Evolutionary conservation across 495 filamentous ascomycete genomes (phyloP).

Genomic region (Lophiostoma macrostomum): DNA sequence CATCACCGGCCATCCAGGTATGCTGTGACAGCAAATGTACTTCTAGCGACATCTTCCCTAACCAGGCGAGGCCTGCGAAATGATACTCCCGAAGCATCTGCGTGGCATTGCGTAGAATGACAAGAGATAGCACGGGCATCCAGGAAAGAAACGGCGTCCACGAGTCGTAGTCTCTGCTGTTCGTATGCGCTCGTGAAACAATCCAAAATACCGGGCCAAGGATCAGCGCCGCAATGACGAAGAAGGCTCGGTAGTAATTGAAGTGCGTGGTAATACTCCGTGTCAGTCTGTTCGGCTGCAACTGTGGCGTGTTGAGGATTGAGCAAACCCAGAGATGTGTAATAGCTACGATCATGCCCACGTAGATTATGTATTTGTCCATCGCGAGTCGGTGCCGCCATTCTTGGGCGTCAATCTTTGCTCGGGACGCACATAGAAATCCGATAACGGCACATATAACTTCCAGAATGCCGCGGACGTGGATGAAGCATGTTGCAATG

Average conservation of each 20-base stretch:
- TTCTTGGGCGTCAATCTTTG: constrained; percentile 47
- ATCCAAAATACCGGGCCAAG: constrained; percentile 14
- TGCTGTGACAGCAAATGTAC: constrained; percentile 61
- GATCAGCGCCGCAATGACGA: constrained; percentile 8
- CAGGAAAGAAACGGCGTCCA: constrained; percentile 54
- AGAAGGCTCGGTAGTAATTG: background rate
- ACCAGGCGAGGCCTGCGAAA: constrained; percentile 49
- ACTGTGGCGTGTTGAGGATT: background rate
- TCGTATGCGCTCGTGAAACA: constrained; percentile 31
- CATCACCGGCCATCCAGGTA: constrained; percentile 61
- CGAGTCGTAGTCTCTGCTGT: constrained; percentile 49
- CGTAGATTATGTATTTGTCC: constrained; percentile 52
- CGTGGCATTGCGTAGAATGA: constrained; percentile 52
- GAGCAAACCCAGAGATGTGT: constrained; percentile 37
- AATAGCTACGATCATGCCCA: constrained; percentile 52
- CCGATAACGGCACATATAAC: constrained; percentile 39
- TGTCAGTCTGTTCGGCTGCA: background rate
- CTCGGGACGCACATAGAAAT: constrained; percentile 40
- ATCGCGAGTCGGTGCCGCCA: constrained; percentile 48
- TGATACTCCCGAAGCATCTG: constrained; percentile 43
- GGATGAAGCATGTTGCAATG: constrained; percentile 44
- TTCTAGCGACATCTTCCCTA: constrained; percentile 56
- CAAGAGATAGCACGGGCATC: constrained; percentile 52
- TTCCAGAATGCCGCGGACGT: constrained; percentile 48
- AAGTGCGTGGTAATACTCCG: constrained; percentile 1